These are phyloP conservation scores for Botrytis squamosa DNA, from an alignment of 2,329 filamentous ascomycete genomes.

Conservation along the genomic window DNA sequence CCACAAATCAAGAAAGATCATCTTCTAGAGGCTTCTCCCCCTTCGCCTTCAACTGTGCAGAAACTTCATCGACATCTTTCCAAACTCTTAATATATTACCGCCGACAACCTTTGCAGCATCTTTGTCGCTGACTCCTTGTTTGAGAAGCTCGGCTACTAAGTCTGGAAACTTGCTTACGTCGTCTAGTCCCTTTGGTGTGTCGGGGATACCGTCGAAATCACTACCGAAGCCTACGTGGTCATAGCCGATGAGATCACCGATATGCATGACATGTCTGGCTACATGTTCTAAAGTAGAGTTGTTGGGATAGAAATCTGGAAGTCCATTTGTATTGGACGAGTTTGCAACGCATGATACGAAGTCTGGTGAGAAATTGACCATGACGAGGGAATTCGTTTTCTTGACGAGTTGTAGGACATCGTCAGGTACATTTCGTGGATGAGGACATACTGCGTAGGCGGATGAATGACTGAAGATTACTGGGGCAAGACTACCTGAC, in stretches of 20 bases:
- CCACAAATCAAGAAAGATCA: conserved; percentile 40
- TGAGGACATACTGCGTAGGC: conserved; percentile 80
- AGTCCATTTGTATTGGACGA: conserved; percentile 60
- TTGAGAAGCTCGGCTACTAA: conserved; percentile 72
- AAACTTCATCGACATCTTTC: conserved; percentile 73
- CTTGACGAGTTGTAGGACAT: conserved; percentile 76
- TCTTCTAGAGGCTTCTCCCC: conserved; percentile 53
- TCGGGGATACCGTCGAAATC: conserved; percentile 79
- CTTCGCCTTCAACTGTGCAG: conserved; percentile 59
- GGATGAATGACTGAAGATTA: conserved; percentile 88
- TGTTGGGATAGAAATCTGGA: conserved; percentile 63
- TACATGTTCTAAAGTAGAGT: conserved; percentile 74
- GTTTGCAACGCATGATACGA: conserved; percentile 67
- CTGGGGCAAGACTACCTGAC: conserved; percentile 72
- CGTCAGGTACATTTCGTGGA: conserved; percentile 85
- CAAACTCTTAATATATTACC: conserved; percentile 83
- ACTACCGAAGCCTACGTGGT: conserved; percentile 82
- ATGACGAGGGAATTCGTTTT: conserved; percentile 75
- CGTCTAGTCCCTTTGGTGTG: conserved; percentile 73
- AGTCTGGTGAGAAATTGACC: conserved; percentile 84
- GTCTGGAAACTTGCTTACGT: conserved; percentile 80
- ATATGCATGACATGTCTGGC: conserved; percentile 81
- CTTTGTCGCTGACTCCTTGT: conserved; percentile 69
- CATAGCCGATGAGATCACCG: conserved; percentile 78
- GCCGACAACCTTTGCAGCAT: conserved; percentile 74